phyloP scores from a whole-genome alignment of 176 grass and related monocot species.

The Musa acuminata region DNA sequence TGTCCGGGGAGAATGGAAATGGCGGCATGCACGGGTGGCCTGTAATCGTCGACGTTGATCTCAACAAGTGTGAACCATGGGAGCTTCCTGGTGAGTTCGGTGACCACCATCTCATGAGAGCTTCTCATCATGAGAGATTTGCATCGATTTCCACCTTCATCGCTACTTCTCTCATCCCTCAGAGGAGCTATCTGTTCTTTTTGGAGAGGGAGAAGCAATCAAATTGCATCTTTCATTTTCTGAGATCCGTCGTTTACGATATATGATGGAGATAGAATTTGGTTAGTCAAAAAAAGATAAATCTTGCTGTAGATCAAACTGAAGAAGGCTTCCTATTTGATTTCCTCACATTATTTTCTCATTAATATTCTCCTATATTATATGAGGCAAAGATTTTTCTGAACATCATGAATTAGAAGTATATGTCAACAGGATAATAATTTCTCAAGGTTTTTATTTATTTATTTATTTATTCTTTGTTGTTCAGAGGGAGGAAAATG shows the following conservation, averaged over 20 bases:
- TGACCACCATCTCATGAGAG: not conserved
- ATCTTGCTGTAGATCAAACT: not conserved
- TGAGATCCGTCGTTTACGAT: too few relatives aligned
- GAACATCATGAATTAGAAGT: not conserved
- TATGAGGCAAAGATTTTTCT: not conserved
- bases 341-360: not conserved
- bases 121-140: not conserved
- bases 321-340: not conserved
- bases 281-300: too few relatives aligned
- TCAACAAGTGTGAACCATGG: constrained; percentile 95
- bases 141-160: not conserved
- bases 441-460: too few relatives aligned
- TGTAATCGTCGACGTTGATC: constrained; percentile 72
- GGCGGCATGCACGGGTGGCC: constrained; percentile 19
- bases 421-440: too few relatives aligned
- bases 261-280: too few relatives aligned
- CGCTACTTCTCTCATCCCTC: not conserved
- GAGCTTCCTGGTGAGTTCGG: constrained; percentile 61
- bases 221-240: too few relatives aligned
- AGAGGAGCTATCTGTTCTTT: too few relatives aligned
- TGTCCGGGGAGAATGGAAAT: constrained; percentile 9
- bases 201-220: too few relatives aligned
- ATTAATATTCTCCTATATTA: not conserved
- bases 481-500: too few relatives aligned
- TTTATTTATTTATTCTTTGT: too few relatives aligned